Evolutionary conservation across 139 green algal genomes (phyloP), one percentile per base, ranked within the genome.

Genomic region (Chlorella vulgaris): DNA sequence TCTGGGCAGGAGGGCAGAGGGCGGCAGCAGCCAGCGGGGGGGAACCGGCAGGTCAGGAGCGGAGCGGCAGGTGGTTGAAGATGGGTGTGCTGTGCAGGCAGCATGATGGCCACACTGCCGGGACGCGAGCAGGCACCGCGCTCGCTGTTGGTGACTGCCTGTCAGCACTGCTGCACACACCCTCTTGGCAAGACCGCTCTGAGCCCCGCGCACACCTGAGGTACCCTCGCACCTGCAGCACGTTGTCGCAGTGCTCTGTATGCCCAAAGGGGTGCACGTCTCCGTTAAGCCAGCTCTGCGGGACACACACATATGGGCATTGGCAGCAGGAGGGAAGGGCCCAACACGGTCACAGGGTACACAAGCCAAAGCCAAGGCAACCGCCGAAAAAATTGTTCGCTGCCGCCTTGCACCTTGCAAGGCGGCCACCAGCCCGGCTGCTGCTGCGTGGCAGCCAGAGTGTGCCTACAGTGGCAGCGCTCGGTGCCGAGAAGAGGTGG

Each of bases 201-300:
- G n/a, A n/a, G n/a, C n/a, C n/a, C n/a, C n/a, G n/a, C n/a, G n/a
- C n/a, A n/a, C n/a, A n/a, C n/a, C n/a, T n/a, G n/a, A n/a, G n/a
- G n/a, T n/a, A n/a, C 69, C 40, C 19, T 1, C 69, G 0, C 29
- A 40, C 69, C 69, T 76, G 73, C 51, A 69, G 35, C 10, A 79
- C 51, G 73, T 79, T 79, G 73, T 79, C 53, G 50, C 39, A 63
- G 24, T 36, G 36, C 7, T 67, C 53, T 0, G 73, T 79, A 35
- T 26, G 53, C 4, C 73, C 73, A 39, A 79, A 79, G 1, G 53
- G 21, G 24, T 24, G 50, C 73, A 69, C 69, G 19, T 76, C 31
- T 15, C 73, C 73, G 36, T 79, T 79, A 7, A 79, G 53, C 73
- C 73, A 79, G 4, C 29, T 69, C 73, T 79, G 73, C 71, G 33